Base-by-base conservation (phyloP, 169 alveolate species). In the Cryptosporidium ryanae region DNA sequence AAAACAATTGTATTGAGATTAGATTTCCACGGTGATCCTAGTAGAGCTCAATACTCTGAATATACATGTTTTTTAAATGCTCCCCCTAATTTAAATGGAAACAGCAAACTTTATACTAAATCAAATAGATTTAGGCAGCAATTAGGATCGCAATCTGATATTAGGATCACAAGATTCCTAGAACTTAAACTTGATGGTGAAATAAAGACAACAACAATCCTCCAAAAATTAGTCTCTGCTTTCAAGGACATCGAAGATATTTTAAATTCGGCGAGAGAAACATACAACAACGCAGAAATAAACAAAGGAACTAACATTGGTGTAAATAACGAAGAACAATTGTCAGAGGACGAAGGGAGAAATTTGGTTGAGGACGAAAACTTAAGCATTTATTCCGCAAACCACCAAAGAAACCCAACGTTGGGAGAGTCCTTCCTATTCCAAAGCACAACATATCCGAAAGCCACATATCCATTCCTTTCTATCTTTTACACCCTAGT, bases 41-140 rank as follows among this genome's bases (percentile, higher is more conserved):
- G 87, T 23, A 59, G 15, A 13, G 34, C 12, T 31, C 87, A 76
- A n/a, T 48, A 76, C 63, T 59, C 87, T 13, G 87, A 76, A 10
- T 76, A 59, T 34, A 76, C 87, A 7, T 76, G 87, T 21, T 76
- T 76, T 32, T 59, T 76, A 17, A 76, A 76, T 34, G 87, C 87
- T 31, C 87, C 87, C 8, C 61, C 87, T 12, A 55, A 55, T 13
- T 10, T 1, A 4, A 29, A n/a, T 2, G 71, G 34, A 12, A 4
- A 5, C 13, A 2, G n/a, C 7, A 46, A 17, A 21, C 59, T 43
- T 23, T 70, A 67, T 27, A 57, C 87, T 32, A 76, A 76, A 6
- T 76, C 87, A 2, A 61, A 52, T 18, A 76, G 59, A 59, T 59
- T 34, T 13, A 76, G 59, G 34, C 76, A 76, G 17, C 61, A n/a